Percentiles rank a stretch among this genome's conserved stretches.
Conservation (phyloP, 2,329 filamentous ascomycete species). For the Monascus ruber region DNA sequence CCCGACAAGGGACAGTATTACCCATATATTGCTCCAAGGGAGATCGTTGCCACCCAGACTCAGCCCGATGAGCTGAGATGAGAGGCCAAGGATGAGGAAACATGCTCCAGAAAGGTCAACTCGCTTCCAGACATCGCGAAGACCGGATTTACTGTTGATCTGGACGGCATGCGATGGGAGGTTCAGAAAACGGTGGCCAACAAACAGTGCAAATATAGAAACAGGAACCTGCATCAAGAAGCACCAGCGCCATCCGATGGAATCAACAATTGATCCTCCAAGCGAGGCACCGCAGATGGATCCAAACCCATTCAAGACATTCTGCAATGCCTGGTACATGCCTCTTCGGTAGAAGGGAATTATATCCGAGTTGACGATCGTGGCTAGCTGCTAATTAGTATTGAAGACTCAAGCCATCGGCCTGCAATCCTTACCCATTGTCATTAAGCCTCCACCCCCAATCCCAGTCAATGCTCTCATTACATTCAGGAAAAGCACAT, state of each 20-base stretch:
- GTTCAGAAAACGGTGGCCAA: conserved; percentile 44
- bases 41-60: conserved; percentile 37
- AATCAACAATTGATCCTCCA: conserved; percentile 33
- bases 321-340: conserved; percentile 56
- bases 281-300: conserved; percentile 44
- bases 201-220: conserved; percentile 42
- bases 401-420: too few relatives aligned
- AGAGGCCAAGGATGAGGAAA: conserved; percentile 48
- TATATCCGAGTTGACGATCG: conserved; percentile 61
- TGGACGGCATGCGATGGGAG: conserved; percentile 24
- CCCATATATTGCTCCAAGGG: conserved; percentile 33
- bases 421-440: conserved; percentile 37
- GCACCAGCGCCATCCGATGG: conserved; percentile 37
- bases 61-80: conserved; percentile 39
- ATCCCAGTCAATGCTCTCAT: conserved; percentile 61
- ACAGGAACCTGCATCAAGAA: conserved; percentile 54
- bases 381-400: conserved; percentile 22
- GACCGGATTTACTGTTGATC: conserved; percentile 13
- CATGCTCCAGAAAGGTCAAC: conserved; percentile 50
- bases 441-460: conserved; percentile 60
- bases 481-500: conserved; percentile 58
- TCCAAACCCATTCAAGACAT: conserved; percentile 51
- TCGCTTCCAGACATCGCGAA: conserved; percentile 38
- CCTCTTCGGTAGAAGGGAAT: conserved; percentile 64
- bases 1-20: conserved; percentile 26